Percentiles rank a stretch among this genome's conserved stretches.
Conservation (phyloP, 2,329 filamentous ascomycete genomes). For the Exserohilum turcica region DNA sequence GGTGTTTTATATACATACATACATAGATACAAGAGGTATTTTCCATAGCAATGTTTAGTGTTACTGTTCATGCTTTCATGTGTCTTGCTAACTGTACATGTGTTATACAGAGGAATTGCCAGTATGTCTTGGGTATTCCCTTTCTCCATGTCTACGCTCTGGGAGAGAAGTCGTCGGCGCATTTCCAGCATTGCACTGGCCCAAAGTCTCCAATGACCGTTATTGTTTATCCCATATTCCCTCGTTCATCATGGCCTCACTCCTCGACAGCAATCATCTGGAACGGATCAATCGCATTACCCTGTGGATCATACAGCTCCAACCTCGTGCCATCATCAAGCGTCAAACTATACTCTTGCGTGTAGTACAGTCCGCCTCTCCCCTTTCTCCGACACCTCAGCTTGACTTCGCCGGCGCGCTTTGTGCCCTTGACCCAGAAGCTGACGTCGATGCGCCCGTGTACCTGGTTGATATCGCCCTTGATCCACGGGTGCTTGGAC, state of each 20-base stretch:
- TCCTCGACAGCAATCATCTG: constrained; percentile 36
- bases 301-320: constrained; percentile 72
- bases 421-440: constrained; percentile 85
- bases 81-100: constrained; percentile 13
- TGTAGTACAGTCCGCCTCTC: constrained; percentile 77
- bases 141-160: neutral
- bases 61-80: neutral
- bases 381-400: constrained; percentile 77
- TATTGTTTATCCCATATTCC: neutral
- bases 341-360: constrained; percentile 85
- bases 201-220: neutral
- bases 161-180: neutral
- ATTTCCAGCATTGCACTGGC: neutral
- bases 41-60: constrained; percentile 1
- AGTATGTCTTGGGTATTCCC: neutral
- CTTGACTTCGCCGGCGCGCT: constrained; percentile 71
- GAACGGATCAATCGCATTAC: constrained; percentile 67
- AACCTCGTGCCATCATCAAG: constrained; percentile 69
- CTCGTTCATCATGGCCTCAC: neutral
- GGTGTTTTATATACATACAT: neutral
- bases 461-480: constrained; percentile 83
- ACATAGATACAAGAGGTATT: neutral
- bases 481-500: constrained; percentile 55
- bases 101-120: constrained; percentile 13
- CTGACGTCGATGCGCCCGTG: constrained; percentile 86